Percentiles rank a stretch among this genome's conserved stretches.
phyloP scores from a whole-genome alignment of 129 eudicot species.

The Glebionis coronaria region DNA sequence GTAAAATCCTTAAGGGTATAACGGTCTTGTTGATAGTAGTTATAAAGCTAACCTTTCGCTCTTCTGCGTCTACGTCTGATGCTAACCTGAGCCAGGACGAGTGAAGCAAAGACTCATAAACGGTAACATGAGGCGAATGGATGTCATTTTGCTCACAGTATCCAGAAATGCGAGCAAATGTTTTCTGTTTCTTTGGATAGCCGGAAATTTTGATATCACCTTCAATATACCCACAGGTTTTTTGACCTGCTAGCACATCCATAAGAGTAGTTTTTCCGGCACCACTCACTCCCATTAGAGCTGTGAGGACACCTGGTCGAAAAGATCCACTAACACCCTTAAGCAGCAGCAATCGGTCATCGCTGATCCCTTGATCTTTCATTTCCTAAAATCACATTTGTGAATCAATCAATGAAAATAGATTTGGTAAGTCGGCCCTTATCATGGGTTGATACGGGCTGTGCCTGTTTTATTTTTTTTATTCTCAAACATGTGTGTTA shows the following conservation, averaged over 20 bases:
- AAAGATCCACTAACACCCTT: slow-evolving; percentile 83
- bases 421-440: not conserved
- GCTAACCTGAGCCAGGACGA: slow-evolving; percentile 87
- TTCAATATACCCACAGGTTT: slow-evolving; percentile 82
- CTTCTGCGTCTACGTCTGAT: slow-evolving; percentile 51
- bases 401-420: slow-evolving; percentile 7
- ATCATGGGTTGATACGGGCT: not conserved
- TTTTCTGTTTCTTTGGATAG: slow-evolving; percentile 80
- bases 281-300: slow-evolving; percentile 95
- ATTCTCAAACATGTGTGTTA: no score
- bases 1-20: not conserved
- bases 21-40: not conserved
- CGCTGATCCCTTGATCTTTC: slow-evolving; percentile 65
- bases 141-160: slow-evolving; percentile 92
- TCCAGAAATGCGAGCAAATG: slow-evolving; percentile 82
- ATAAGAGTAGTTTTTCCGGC: slow-evolving; percentile 94
- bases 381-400: slow-evolving; percentile 55
- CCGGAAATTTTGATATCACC: slow-evolving; percentile 70
- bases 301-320: slow-evolving; percentile 86
- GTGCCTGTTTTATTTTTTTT: no score
- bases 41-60: slow-evolving; percentile 55
- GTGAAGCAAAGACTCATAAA: slow-evolving; percentile 67
- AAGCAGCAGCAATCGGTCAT: slow-evolving; percentile 62
- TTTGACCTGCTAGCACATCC: slow-evolving; percentile 90
- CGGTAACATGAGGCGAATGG: slow-evolving; percentile 88